Conservation (phyloP, 139 green algal genomes). For the Chlamydomonas incerta region DNA sequence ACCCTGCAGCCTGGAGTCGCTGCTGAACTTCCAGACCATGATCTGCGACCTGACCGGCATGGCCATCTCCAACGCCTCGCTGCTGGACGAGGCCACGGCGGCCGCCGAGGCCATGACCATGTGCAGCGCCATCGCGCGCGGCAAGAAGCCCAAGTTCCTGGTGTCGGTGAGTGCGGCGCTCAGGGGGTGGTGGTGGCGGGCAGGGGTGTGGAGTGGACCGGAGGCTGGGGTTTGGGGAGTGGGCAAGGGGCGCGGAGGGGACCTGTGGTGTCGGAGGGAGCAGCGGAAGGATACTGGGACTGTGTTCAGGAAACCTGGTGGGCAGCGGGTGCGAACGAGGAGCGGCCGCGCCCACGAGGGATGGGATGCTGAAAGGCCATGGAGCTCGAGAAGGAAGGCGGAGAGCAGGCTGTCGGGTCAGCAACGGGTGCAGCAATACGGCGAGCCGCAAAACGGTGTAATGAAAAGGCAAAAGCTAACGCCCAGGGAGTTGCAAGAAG, state of each 20-base stretch:
- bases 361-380: too few relatives aligned
- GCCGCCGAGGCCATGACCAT: conserved; percentile 99
- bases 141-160: conserved; percentile 99
- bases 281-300: too few relatives aligned
- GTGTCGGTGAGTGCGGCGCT: conserved; percentile 79
- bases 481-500: too few relatives aligned
- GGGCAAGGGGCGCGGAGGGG: background rate
- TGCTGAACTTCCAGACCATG: conserved; percentile 99
- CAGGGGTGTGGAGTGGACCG: background rate
- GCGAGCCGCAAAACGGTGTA: too few relatives aligned
- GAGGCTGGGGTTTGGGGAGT: background rate
- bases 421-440: too few relatives aligned
- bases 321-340: too few relatives aligned
- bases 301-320: too few relatives aligned
- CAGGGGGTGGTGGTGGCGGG: background rate
- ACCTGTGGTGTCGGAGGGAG: too few relatives aligned
- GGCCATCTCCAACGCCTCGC: conserved; percentile 93
- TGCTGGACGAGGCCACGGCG: conserved; percentile 98
- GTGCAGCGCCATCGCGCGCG: conserved; percentile 91
- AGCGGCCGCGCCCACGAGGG: too few relatives aligned
- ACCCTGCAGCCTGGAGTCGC: conserved; percentile 89
- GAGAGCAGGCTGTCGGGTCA: too few relatives aligned
- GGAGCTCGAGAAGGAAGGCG: too few relatives aligned
- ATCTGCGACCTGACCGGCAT: conserved; percentile 96
- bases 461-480: too few relatives aligned